phyloP scores from a whole-genome alignment of 176 grass and related monocot genomes.

The Tillandsia leiboldiana region DNA sequence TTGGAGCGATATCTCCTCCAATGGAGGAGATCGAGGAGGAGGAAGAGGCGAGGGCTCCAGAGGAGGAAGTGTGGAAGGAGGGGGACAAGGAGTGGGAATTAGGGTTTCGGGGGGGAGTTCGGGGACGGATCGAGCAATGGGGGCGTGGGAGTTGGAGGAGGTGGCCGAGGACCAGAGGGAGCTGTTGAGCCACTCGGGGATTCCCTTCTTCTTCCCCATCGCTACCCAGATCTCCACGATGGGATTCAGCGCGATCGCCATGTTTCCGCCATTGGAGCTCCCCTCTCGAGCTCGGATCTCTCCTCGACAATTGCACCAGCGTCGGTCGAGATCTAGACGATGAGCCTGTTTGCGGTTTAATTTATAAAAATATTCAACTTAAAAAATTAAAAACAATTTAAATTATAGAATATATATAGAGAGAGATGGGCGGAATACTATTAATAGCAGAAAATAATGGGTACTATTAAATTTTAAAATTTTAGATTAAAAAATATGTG shows the following conservation, averaged over 20 bases:
- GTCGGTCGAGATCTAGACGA: background rate
- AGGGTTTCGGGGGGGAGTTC: background rate
- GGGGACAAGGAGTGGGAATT: background rate
- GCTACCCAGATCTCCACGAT: background rate
- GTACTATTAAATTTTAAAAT: too few species aligned
- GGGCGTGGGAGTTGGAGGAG: background rate
- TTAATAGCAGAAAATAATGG: too few species aligned
- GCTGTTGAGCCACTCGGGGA: constrained; percentile 8
- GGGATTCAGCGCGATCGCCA: background rate
- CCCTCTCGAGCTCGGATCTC: background rate
- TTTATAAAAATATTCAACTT: too few species aligned
- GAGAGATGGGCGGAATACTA: too few species aligned
- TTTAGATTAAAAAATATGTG: too few species aligned
- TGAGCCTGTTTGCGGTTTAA: too few species aligned
- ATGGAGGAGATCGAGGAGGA: background rate
- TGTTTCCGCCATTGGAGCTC: background rate
- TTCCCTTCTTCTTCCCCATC: background rate
- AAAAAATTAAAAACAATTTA: too few species aligned
- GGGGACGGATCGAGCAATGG: background rate
- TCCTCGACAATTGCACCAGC: background rate
- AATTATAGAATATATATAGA: too few species aligned
- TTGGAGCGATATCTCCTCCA: constrained; percentile 63
- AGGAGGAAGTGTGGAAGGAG: constrained; percentile 11
- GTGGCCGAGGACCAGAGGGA: constrained; percentile 1
- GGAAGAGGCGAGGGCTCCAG: constrained; percentile 4